Evolutionary conservation across 352 stramenopile species (phyloP).

Genomic region (Phytophthora nicotianae): DNA sequence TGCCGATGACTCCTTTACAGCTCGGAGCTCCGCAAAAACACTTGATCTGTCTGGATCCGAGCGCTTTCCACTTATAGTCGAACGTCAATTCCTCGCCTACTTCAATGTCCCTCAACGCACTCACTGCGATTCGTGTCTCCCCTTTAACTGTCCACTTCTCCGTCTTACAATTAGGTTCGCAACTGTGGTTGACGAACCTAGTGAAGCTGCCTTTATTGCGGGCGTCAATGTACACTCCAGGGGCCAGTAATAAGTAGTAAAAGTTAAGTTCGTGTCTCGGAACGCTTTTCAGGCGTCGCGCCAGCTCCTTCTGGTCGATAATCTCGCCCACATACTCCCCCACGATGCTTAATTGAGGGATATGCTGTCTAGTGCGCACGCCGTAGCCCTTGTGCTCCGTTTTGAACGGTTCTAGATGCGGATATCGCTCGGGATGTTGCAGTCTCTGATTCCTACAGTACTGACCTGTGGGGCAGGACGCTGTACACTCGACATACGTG

Average conservation of each 20-base stretch:
- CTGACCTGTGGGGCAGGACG: slow-evolving; percentile 48
- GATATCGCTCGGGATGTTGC: slow-evolving; percentile 72
- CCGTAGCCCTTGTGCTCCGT: slow-evolving; percentile 88
- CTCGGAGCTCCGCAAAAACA: slow-evolving; percentile 69
- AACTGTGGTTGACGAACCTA: slow-evolving; percentile 97
- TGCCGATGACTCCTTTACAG: slow-evolving; percentile 84
- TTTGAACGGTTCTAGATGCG: slow-evolving; percentile 72
- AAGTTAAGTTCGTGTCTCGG: slow-evolving; percentile 85
- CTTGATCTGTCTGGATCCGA: slow-evolving; percentile 82
- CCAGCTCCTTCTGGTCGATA: slow-evolving; percentile 88
- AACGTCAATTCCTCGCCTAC: slow-evolving; percentile 94
- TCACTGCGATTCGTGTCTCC: slow-evolving; percentile 93
- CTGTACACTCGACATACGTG: slow-evolving; percentile 83
- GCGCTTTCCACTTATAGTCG: slow-evolving; percentile 96
- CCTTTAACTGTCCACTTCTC: slow-evolving; percentile 95
- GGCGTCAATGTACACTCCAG: slow-evolving; percentile 90
- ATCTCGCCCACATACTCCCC: slow-evolving; percentile 94
- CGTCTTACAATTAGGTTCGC: slow-evolving; percentile 94
- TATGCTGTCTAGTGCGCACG: slow-evolving; percentile 66
- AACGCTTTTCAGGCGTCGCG: slow-evolving; percentile 56
- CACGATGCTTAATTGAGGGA: slow-evolving; percentile 72
- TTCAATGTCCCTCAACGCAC: slow-evolving; percentile 90
- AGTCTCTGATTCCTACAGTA: slow-evolving; percentile 79
- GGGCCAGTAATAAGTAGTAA: slow-evolving; percentile 84
- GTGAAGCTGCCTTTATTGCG: slow-evolving; percentile 93